A percentile compares a stretch with the other conserved stretches of the same genome.
These are phyloP conservation scores for Chalaropsis ovoidea DNA, from an alignment of 2,329 filamentous ascomycete species.

Conservation along the genomic window DNA sequence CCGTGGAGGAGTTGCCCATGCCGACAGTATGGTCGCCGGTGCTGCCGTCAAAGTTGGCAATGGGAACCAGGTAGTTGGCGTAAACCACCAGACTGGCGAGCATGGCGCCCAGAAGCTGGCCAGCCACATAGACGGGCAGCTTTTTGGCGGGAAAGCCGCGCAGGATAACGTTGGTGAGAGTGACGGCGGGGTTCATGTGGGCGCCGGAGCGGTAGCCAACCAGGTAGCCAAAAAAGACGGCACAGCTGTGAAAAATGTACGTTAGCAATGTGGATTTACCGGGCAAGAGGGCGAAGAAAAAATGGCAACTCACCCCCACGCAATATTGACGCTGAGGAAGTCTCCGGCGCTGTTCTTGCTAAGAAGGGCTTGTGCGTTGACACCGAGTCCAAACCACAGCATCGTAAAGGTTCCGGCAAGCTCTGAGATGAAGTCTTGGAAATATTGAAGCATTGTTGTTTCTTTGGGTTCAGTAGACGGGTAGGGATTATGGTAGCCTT, in stretches of 20 bases:
- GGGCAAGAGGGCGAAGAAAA: background rate
- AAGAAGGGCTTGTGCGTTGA: slow-evolving; percentile 58
- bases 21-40: slow-evolving; percentile 51
- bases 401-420: slow-evolving; percentile 60
- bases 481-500: slow-evolving; percentile 18
- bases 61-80: slow-evolving; percentile 53
- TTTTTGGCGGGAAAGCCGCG: slow-evolving; percentile 59
- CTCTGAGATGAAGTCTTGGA: slow-evolving; percentile 41
- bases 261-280: slow-evolving; percentile 26
- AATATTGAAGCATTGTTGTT: slow-evolving; percentile 21
- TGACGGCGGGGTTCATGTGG: slow-evolving; percentile 62
- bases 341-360: slow-evolving; percentile 41
- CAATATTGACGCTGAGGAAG: slow-evolving; percentile 43
- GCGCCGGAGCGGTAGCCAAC: slow-evolving; percentile 55
- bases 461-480: slow-evolving; percentile 15
- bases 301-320: slow-evolving; percentile 37
- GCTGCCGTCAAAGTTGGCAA: slow-evolving; percentile 54
- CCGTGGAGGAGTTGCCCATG: slow-evolving; percentile 50
- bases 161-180: slow-evolving; percentile 57
- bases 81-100: slow-evolving; percentile 50
- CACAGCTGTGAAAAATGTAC: slow-evolving; percentile 38
- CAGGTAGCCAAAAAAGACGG: slow-evolving; percentile 61
- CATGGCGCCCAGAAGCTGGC: slow-evolving; percentile 60
- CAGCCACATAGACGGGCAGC: slow-evolving; percentile 55
- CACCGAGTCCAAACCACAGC: slow-evolving; percentile 59